A percentile compares a stretch with the other conserved stretches of the same genome.
phyloP scores from a whole-genome alignment of 371 early-diverging fungal species.

The Lichtheimia hyalospora region DNA sequence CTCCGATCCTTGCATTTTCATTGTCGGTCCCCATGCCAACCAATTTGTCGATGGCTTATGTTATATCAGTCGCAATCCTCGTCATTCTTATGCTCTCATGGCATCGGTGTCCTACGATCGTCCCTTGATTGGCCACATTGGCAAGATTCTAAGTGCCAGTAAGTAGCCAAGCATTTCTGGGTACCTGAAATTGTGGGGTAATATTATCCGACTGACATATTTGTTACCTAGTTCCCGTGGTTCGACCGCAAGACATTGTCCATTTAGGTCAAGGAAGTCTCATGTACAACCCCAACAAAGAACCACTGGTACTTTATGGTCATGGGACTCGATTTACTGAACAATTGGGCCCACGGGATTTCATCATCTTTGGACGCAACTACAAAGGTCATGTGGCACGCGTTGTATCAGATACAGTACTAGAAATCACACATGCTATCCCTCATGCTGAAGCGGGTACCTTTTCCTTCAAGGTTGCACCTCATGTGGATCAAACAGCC shows the following conservation, averaged over 20 bases:
- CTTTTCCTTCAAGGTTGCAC: slow-evolving; percentile 65
- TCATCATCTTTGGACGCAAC: slow-evolving; percentile 62
- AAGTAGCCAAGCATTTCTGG: slow-evolving; percentile 19
- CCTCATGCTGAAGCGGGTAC: neutral
- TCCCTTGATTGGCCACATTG: slow-evolving; percentile 81
- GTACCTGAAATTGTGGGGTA: neutral
- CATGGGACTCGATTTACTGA: slow-evolving; percentile 69
- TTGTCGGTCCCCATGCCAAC: slow-evolving; percentile 95
- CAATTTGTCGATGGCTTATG: slow-evolving; percentile 95
- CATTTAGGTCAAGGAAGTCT: slow-evolving; percentile 74
- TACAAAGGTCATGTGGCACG: slow-evolving; percentile 72
- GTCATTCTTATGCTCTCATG: slow-evolving; percentile 81
- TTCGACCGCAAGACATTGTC: slow-evolving; percentile 89
- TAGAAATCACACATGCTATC: slow-evolving; percentile 51
- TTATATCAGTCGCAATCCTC: slow-evolving; percentile 70
- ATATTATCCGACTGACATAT: no score
- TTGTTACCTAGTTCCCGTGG: slow-evolving; percentile 78
- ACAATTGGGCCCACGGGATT: slow-evolving; percentile 63
- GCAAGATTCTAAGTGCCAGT: slow-evolving; percentile 72
- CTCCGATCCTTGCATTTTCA: slow-evolving; percentile 90
- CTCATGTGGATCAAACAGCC: slow-evolving; percentile 86
- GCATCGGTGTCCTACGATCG: slow-evolving; percentile 85
- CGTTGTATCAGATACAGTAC: slow-evolving; percentile 80
- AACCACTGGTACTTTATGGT: slow-evolving; percentile 70
- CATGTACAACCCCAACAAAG: slow-evolving; percentile 56